Evolutionary conservation across 352 stramenopile species (phyloP).

Genomic region (Phytophthora sp.): DNA sequence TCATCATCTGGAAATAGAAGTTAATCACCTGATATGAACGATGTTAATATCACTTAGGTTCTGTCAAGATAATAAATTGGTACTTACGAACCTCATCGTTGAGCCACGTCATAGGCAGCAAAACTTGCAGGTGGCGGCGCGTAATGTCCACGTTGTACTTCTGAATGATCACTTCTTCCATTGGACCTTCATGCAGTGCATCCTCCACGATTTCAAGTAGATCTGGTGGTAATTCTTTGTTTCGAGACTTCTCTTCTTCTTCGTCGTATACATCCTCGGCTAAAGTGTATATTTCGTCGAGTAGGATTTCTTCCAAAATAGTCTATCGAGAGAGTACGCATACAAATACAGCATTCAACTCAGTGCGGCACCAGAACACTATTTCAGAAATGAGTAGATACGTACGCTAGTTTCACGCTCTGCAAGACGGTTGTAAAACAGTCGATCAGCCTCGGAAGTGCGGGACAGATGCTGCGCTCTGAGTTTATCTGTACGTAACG

Average conservation of each 20-base stretch:
- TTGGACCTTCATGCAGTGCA: slow-evolving; percentile 58
- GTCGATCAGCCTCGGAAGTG: slow-evolving; percentile 30
- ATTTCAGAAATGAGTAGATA: background rate
- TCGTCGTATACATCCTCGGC: slow-evolving; percentile 61
- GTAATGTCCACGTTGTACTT: slow-evolving; percentile 89
- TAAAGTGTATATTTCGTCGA: slow-evolving; percentile 65
- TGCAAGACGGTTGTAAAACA: slow-evolving; percentile 53
- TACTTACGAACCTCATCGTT: slow-evolving; percentile 81
- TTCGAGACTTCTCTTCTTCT: slow-evolving; percentile 48
- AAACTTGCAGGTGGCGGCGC: slow-evolving; percentile 71
- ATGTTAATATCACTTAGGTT: too few species aligned
- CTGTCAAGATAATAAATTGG: too few species aligned
- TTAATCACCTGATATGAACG: slow-evolving; percentile 90
- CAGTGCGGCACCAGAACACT: background rate
- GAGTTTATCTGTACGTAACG: slow-evolving; percentile 37
- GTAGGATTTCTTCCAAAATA: slow-evolving; percentile 64
- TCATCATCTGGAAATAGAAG: slow-evolving; percentile 87
- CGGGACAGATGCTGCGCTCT: slow-evolving; percentile 47
- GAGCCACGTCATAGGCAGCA: slow-evolving; percentile 72
- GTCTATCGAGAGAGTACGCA: slow-evolving; percentile 27
- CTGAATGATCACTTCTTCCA: slow-evolving; percentile 69
- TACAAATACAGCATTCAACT: too few species aligned
- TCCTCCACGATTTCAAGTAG: slow-evolving; percentile 64
- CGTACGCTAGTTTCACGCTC: slow-evolving; percentile 54
- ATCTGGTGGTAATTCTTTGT: slow-evolving; percentile 68